Evolutionary conservation across 352 stramenopile genomes (phyloP).

Genomic region (Phytophthora macrochlamydospora): DNA sequence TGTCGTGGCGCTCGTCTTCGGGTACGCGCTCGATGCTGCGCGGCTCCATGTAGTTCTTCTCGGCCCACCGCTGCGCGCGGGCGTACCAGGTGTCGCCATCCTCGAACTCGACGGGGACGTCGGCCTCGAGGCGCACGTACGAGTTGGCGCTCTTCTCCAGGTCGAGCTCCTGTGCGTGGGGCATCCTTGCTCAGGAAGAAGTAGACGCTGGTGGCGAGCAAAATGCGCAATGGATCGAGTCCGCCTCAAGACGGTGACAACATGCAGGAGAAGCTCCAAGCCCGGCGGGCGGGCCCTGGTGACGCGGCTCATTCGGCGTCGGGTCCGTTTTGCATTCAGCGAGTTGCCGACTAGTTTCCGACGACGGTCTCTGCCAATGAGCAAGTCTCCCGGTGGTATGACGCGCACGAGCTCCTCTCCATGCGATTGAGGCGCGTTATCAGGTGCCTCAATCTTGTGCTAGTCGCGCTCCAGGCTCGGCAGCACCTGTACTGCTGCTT

Average conservation of each 20-base stretch:
- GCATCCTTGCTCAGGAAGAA: slow-evolving; percentile 9
- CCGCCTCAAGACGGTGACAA: neutral
- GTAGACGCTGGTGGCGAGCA: neutral
- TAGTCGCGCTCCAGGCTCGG: slow-evolving; percentile 4
- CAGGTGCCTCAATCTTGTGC: slow-evolving; percentile 5
- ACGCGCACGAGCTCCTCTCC: slow-evolving; percentile 3
- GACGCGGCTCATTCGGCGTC: slow-evolving; percentile 1
- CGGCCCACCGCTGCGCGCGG: slow-evolving; percentile 24
- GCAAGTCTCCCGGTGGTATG: slow-evolving; percentile 15
- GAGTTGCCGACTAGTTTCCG: neutral
- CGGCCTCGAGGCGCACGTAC: slow-evolving; percentile 24
- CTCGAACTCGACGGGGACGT: slow-evolving; percentile 27
- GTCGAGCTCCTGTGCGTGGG: slow-evolving; percentile 22
- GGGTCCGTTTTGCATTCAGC: neutral
- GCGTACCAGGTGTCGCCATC: slow-evolving; percentile 33
- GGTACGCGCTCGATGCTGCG: slow-evolving; percentile 31
- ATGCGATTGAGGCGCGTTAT: neutral
- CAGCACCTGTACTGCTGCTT: too few species aligned
- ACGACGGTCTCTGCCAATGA: slow-evolving; percentile 12
- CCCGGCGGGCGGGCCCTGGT: neutral
- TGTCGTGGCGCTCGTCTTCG: slow-evolving; percentile 25
- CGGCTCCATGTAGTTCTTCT: slow-evolving; percentile 37
- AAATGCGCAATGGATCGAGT: slow-evolving; percentile 12
- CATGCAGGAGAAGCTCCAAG: too few species aligned
- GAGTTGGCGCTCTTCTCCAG: slow-evolving; percentile 29